Evolutionary conservation across 1,284 basidiomycete species (phyloP).

Genomic region (Rhizoctonia solani): DNA sequence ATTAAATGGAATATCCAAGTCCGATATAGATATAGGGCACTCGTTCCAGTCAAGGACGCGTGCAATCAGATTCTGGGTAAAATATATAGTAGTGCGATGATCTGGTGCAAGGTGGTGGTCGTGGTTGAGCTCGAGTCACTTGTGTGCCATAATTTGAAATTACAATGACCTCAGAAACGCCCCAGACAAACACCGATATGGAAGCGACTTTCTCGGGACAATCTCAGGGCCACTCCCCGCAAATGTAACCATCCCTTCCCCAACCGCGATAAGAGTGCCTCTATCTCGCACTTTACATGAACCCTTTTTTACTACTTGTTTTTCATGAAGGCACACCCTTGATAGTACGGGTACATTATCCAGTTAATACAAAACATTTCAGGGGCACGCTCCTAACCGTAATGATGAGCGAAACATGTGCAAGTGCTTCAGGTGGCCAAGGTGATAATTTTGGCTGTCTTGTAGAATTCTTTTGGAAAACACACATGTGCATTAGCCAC

Average conservation of each 20-base stretch:
- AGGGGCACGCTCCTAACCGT: too few relatives aligned
- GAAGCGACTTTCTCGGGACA: neutral
- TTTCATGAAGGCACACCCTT: too few relatives aligned
- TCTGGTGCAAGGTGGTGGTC: conserved; percentile 3
- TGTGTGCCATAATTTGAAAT: conserved; percentile 4
- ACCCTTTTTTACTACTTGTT: too few relatives aligned
- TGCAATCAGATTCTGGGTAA: neutral
- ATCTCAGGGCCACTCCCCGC: neutral
- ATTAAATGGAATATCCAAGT: neutral
- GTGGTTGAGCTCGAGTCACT: conserved; percentile 27
- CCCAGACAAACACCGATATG: conserved; percentile 3
- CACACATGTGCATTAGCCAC: neutral
- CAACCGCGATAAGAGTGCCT: too few relatives aligned
- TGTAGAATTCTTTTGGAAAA: too few relatives aligned
- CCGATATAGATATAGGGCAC: neutral
- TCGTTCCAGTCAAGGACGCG: conserved; percentile 33
- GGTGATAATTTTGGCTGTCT: neutral
- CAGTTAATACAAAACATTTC: too few relatives aligned
- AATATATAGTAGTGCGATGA: conserved; percentile 3
- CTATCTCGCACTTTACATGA: too few relatives aligned
- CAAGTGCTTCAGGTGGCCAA: too few relatives aligned
- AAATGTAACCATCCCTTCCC: neutral
- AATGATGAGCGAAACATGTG: too few relatives aligned
- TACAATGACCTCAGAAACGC: conserved; percentile 34
- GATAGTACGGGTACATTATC: too few relatives aligned